Percentiles rank a stretch among this genome's conserved stretches.
Evolutionary conservation across 2,329 filamentous ascomycete species (phyloP).

Genomic region (Mollisia scopiformis): DNA sequence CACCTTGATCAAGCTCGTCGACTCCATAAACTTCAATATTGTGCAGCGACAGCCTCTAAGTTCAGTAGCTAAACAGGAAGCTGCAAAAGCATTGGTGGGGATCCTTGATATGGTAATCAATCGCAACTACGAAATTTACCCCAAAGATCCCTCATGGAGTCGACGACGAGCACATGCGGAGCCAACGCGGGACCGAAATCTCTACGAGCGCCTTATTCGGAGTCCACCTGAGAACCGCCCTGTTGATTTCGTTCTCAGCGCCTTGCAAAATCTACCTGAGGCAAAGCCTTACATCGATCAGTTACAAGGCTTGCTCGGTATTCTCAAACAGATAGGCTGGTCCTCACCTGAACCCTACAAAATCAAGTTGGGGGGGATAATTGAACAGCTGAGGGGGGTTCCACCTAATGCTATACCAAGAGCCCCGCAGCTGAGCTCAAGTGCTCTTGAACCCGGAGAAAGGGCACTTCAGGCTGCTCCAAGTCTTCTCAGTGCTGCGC

Average conservation of each 20-base stretch:
- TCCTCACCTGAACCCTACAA: constrained; percentile 26
- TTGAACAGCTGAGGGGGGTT: constrained; percentile 25
- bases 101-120: constrained; percentile 32
- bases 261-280: constrained; percentile 31
- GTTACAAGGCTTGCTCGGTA: constrained; percentile 23
- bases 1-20: constrained; percentile 29
- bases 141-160: constrained; percentile 21
- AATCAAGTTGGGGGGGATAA: constrained; percentile 24
- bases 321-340: constrained; percentile 22
- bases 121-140: constrained; percentile 30
- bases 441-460: too few species aligned
- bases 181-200: constrained; percentile 30
- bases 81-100: constrained; percentile 27
- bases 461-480: too few species aligned
- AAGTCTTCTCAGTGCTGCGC: too few species aligned
- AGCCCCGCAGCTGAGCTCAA: too few species aligned
- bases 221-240: constrained; percentile 19
- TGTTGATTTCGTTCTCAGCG: constrained; percentile 30
- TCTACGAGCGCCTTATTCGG: constrained; percentile 34
- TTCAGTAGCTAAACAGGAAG: constrained; percentile 21
- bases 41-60: constrained; percentile 24
- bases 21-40: constrained; percentile 27
- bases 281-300: constrained; percentile 26
- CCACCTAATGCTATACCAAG: not conserved
- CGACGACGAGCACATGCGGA: constrained; percentile 28